Evolutionary conservation across 768 basidiomycete species (phyloP), one percentile per base, ranked within the genome.

Genomic region (Saitozyma podzolica): DNA sequence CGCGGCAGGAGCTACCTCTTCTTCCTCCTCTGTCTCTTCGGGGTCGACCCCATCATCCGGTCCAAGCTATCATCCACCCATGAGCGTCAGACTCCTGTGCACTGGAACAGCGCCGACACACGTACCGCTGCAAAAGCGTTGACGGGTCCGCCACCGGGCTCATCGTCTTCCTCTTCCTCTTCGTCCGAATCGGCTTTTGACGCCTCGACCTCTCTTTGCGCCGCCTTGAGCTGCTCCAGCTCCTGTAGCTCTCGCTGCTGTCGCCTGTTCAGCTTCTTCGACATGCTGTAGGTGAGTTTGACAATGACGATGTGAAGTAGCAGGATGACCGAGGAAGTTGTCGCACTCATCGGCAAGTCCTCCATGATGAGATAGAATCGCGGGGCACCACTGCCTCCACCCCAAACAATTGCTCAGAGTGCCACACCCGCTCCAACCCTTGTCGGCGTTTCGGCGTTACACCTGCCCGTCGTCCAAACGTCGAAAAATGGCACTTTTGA

Each of bases 171-270:
- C 40, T 66, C 70, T 11, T 61, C 67, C 54, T 72, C 63, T 17
- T 57, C 59, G n/a, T 61, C 50, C 17, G 67, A 69, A 41, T 70
- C 56, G 8, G 19, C 11, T 14, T 52, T 19, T 40, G 55, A 56
- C 40, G 50, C 20, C 43, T 40, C 50, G 20, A 19, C 8, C 39
- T 49, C n/a, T 48, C 56, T 53, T 41, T 68, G 64, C 8, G 56
- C 54, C 9, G 63, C 62, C 42, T 55, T 49, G 1, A 82, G 83
- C 0, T 85, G 84, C 42, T 85, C 83, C 1, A 94, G 84, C 66
- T 94, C 90, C 62, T 92, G 90, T 20, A 87, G 83, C 72, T 92
- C 90, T 51, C 92, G 82, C 72, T 93, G 90, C 78, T 92, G 91
- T 53, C 92, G 84, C 80, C 91, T 94, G 80, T 86, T 93, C n/a